Evolutionary conservation across 208 protist genomes (phyloP).

Genomic region (Acanthamoeba quina): DNA sequence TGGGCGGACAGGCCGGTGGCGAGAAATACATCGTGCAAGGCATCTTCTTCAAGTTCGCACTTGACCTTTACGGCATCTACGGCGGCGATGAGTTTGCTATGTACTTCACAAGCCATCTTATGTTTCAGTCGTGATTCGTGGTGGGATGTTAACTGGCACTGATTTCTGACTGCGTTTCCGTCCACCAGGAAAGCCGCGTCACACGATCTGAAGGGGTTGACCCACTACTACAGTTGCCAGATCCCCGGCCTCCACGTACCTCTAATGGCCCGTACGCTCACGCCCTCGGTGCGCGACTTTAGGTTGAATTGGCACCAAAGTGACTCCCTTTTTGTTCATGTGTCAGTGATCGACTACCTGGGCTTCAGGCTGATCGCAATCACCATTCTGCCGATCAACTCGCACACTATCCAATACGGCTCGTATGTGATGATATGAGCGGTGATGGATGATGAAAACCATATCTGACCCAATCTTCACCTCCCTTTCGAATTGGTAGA

Average conservation of each 20-base stretch:
- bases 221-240: conserved; percentile 27
- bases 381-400: conserved; percentile 38
- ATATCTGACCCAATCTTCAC: not conserved
- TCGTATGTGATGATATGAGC: too few species aligned
- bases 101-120: not conserved
- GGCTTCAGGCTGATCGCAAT: conserved; percentile 68
- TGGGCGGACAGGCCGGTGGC: conserved; percentile 63
- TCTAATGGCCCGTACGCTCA: conserved; percentile 56
- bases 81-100: conserved; percentile 61
- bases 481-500: not conserved
- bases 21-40: conserved; percentile 71
- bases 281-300: not conserved
- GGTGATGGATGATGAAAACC: not conserved
- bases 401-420: conserved; percentile 7
- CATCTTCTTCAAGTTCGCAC: conserved; percentile 80
- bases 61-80: conserved; percentile 66
- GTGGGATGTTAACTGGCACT: not conserved
- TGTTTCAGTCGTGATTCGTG: too few species aligned
- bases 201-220: conserved; percentile 69
- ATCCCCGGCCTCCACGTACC: conserved; percentile 69
- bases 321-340: not conserved
- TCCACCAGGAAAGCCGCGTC: conserved; percentile 19
- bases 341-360: conserved; percentile 61
- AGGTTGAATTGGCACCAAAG: too few species aligned
- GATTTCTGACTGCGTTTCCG: not conserved